phyloP scores from a whole-genome alignment of 306 rosid species.

The Cyclanthera cordifolia region DNA sequence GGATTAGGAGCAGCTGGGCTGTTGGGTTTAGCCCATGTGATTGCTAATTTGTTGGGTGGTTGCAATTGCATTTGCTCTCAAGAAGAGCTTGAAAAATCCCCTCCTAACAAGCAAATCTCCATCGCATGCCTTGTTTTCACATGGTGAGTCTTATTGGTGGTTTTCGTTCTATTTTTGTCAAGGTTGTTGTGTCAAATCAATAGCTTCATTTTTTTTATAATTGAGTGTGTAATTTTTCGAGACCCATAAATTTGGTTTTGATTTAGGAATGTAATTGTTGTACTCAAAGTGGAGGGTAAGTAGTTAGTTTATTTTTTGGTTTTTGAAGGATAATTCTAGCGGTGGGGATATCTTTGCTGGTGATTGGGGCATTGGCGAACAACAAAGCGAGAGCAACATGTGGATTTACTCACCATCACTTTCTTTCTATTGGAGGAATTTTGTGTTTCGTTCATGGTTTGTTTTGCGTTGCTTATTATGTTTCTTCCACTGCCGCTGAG shows the following conservation, averaged over 20 bases:
- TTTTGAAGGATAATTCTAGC: conserved; percentile 49
- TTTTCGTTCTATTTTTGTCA: no score
- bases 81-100: conserved; percentile 60
- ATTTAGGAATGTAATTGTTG: no score
- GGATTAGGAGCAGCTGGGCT: conserved; percentile 68
- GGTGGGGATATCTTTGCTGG: conserved; percentile 71
- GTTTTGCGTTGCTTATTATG: conserved; percentile 60
- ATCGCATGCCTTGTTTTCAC: conserved; percentile 60
- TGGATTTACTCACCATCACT: conserved; percentile 85
- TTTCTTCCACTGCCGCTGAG: conserved; percentile 47
- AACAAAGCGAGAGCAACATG: conserved; percentile 59
- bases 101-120: conserved; percentile 60
- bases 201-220: no score
- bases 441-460: conserved; percentile 74
- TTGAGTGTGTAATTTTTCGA: no score
- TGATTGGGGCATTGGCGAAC: conserved; percentile 78
- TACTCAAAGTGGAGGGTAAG: no score
- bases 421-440: conserved; percentile 91
- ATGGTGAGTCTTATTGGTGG: conserved; percentile 64
- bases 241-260: not conserved
- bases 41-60: conserved; percentile 71
- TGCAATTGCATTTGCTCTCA: conserved; percentile 80
- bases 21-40: conserved; percentile 52
- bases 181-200: no score
- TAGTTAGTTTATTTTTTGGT: not conserved